Conservation (phyloP, 78 protist species). For the Dictyostelium capitatum region DNA sequence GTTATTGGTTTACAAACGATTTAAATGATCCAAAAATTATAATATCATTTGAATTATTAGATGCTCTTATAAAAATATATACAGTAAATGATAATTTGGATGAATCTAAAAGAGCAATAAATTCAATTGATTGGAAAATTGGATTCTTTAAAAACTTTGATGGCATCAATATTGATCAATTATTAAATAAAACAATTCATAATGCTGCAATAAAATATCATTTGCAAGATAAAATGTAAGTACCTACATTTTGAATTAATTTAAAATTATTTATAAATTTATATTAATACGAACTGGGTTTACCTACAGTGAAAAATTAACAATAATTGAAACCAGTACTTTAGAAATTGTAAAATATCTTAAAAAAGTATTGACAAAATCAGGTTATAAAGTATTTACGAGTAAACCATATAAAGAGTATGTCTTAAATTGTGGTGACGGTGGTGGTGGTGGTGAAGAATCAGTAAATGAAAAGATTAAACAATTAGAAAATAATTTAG, state of each 20-base stretch:
- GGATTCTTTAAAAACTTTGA: not conserved
- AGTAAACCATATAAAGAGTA: not conserved
- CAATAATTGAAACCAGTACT: not conserved
- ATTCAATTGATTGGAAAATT: not conserved
- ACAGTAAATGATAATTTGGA: not conserved
- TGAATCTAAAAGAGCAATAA: not conserved
- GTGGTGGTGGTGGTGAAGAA: not conserved
- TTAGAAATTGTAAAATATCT: not conserved
- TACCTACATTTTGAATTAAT: not conserved
- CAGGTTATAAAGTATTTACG: not conserved
- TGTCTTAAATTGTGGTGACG: too few species aligned
- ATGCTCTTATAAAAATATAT: not conserved
- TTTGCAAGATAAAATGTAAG: not conserved
- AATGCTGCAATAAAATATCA: not conserved
- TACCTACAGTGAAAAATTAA: not conserved
- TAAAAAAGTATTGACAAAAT: not conserved
- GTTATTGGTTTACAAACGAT: not conserved
- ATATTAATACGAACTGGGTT: not conserved
- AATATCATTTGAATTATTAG: not conserved
- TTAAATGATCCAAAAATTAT: not conserved
- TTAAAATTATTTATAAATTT: not conserved
- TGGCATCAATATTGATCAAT: not conserved
- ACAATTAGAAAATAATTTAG: not conserved
- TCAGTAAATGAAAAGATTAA: not conserved
- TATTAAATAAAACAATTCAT: not conserved